Conservation (phyloP, 768 basidiomycete species). For the Rhizopogon salebrosus region DNA sequence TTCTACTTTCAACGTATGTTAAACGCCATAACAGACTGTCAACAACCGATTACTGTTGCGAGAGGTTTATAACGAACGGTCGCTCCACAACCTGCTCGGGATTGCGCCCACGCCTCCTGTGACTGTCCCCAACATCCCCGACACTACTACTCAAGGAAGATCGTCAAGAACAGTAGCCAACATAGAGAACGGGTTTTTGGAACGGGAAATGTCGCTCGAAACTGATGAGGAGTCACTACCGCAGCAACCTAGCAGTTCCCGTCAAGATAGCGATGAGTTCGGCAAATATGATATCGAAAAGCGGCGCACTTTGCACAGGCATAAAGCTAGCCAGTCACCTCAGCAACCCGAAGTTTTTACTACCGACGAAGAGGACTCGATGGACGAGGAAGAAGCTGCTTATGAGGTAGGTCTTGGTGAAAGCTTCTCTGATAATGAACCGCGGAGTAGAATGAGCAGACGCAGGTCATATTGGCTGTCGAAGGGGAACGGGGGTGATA, state of each 20-base stretch:
- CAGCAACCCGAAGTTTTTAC: constrained; percentile 14
- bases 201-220: constrained; percentile 25
- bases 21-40: constrained; percentile 46
- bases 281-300: constrained; percentile 54
- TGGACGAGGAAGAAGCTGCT: not conserved
- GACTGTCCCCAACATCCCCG: constrained; percentile 16
- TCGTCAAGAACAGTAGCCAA: constrained; percentile 1
- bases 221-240: constrained; percentile 15
- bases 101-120: constrained; percentile 22
- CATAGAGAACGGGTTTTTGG: not conserved
- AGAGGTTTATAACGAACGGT: constrained; percentile 58
- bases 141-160: constrained; percentile 1
- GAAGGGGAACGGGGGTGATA: constrained; percentile 37
- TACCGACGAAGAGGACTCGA: constrained; percentile 17
- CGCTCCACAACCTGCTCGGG: constrained; percentile 56
- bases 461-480: constrained; percentile 56
- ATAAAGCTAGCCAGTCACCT: constrained; percentile 28
- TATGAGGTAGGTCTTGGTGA: constrained; percentile 6
- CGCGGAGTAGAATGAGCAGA: constrained; percentile 10
- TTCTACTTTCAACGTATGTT: not conserved
- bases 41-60: constrained; percentile 66
- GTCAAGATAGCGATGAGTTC: constrained; percentile 41
- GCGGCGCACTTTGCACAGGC: constrained; percentile 43
- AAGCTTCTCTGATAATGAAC: constrained; percentile 21
- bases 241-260: constrained; percentile 2